A percentile compares a stretch with the other conserved stretches of the same genome.
Evolutionary conservation across 768 basidiomycete genomes (phyloP).

Genomic region (Lanmaoa pseudosensibilis): DNA sequence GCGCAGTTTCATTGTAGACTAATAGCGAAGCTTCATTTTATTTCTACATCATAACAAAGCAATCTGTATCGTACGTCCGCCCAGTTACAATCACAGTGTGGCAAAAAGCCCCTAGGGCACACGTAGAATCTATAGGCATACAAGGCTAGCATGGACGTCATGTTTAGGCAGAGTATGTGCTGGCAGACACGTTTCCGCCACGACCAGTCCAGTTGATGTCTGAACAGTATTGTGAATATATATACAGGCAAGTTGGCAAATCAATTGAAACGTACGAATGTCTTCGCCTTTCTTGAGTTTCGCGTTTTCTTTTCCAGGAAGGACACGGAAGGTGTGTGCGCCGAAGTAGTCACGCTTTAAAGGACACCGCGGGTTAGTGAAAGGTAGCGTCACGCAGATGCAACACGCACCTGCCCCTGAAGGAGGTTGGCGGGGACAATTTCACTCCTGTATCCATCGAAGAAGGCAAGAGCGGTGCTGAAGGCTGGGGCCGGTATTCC

Average conservation of each 20-base stretch:
- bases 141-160: neutral
- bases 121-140: conserved; percentile 21
- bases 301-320: conserved; percentile 87
- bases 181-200: conserved; percentile 91
- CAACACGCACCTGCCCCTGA: conserved; percentile 74
- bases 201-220: conserved; percentile 99
- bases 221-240: conserved; percentile 26
- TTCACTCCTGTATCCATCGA: conserved; percentile 97
- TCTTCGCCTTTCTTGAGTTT: conserved; percentile 78
- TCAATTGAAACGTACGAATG: conserved; percentile 66
- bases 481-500: conserved; percentile 98
- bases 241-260: neutral
- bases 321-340: conserved; percentile 95
- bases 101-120: neutral
- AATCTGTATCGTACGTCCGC: conserved; percentile 15
- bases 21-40: conserved; percentile 5
- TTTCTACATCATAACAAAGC: conserved; percentile 16
- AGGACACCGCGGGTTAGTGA: conserved; percentile 6
- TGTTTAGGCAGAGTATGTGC: conserved; percentile 70
- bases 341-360: conserved; percentile 95
- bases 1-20: neutral
- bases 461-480: conserved; percentile 97
- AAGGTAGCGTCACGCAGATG: neutral
- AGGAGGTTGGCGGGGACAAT: conserved; percentile 91
- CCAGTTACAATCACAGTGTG: conserved; percentile 13